A percentile compares a stretch with the other conserved stretches of the same genome.
These are phyloP conservation scores for Zoysia pacifica DNA, from an alignment of 176 grass and related monocot species.

Conservation along the genomic window DNA sequence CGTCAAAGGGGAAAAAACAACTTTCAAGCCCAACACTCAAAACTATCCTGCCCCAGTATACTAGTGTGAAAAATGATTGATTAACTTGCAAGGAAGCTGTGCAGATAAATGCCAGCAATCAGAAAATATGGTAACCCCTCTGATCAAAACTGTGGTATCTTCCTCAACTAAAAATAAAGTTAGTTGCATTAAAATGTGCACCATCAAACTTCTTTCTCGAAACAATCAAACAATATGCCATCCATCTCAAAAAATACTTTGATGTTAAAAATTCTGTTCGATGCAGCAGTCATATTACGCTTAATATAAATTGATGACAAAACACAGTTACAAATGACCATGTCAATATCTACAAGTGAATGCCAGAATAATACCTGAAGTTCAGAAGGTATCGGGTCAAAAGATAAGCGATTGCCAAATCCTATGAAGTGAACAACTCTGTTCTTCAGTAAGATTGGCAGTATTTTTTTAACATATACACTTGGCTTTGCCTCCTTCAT, in stretches of 20 bases:
- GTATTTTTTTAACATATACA: slow-evolving; percentile 86
- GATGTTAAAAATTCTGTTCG: neutral
- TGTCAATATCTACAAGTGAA: neutral
- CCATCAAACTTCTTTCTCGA: neutral
- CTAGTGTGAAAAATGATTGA: neutral
- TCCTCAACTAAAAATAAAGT: neutral
- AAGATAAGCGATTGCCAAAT: slow-evolving; percentile 99
- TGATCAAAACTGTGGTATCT: neutral
- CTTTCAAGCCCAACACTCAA: neutral
- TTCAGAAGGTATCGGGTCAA: slow-evolving; percentile 95
- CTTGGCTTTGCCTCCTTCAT: slow-evolving; percentile 96
- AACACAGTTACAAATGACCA: neutral
- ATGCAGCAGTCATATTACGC: slow-evolving; percentile 3
- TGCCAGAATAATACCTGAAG: slow-evolving; percentile 60
- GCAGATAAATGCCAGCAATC: slow-evolving; percentile 26
- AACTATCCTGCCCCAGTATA: neutral
- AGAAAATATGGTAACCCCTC: slow-evolving; percentile 11
- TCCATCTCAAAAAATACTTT: neutral
- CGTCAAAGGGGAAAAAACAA: neutral
- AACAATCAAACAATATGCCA: neutral
- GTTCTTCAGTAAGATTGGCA: slow-evolving; percentile 87
- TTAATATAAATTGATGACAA: neutral
- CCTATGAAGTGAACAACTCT: slow-evolving; percentile 92
- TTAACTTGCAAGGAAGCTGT: neutral
- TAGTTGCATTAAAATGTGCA: neutral